phyloP scores from a whole-genome alignment of 139 green algal genomes.

The Eudorina sp. region DNA sequence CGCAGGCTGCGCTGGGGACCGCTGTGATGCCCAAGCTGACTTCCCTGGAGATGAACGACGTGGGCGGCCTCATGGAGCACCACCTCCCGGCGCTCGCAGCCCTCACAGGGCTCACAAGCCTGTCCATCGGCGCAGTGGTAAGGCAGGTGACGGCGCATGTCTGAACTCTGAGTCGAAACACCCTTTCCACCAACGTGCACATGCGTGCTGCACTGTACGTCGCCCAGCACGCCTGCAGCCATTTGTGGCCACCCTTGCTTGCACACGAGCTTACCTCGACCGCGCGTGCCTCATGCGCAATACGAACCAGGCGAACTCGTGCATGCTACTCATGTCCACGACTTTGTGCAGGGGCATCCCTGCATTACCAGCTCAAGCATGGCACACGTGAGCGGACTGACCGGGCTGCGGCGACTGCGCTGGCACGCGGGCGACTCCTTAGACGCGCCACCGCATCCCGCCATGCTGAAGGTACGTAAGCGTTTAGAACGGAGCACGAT shows the following conservation, averaged over 20 bases:
- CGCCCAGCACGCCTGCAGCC: no score
- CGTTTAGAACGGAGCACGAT: background rate
- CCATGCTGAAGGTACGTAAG: background rate
- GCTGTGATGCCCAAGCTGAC: background rate
- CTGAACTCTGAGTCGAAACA: no score
- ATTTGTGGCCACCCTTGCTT: no score
- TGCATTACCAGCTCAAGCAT: background rate
- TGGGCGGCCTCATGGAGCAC: background rate
- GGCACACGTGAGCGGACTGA: background rate
- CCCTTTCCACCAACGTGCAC: no score
- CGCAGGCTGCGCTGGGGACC: background rate
- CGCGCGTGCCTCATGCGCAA: no score
- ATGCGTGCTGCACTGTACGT: no score
- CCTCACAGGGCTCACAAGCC: background rate
- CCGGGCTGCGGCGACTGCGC: conserved; percentile 14
- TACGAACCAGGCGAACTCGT: no score
- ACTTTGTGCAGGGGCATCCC: background rate
- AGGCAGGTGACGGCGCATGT: no score
- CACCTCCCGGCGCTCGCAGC: background rate
- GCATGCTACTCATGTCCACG: no score
- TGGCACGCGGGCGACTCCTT: conserved; percentile 10
- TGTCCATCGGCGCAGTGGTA: conserved; percentile 19
- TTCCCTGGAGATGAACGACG: background rate
- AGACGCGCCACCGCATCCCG: background rate
- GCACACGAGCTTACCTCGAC: no score